These are phyloP conservation scores for Triglochin maritima DNA, from an alignment of 106 monocot species.

Conservation along the genomic window DNA sequence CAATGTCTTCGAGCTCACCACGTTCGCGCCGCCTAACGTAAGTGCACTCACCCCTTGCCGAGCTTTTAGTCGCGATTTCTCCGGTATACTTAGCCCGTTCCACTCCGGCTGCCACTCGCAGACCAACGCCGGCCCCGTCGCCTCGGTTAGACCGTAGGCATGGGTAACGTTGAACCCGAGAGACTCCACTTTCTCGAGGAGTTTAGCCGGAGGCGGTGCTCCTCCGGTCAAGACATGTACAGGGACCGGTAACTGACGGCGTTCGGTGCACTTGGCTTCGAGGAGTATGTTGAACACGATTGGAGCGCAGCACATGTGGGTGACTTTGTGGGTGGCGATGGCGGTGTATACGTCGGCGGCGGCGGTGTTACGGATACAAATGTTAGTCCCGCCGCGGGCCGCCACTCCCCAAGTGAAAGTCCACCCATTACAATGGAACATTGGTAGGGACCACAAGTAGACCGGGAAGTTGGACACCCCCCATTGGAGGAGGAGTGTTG, in stretches of 20 bases:
- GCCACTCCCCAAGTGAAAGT: constrained; percentile 92
- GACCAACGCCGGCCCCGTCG: constrained; percentile 61
- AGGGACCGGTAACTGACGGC: constrained; percentile 5
- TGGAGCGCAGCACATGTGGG: constrained; percentile 89
- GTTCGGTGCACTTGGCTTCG: constrained; percentile 9
- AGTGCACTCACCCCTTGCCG: constrained; percentile 66
- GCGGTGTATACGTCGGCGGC: constrained; percentile 51
- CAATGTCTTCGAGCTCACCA: constrained; percentile 35
- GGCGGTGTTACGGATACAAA: constrained; percentile 47
- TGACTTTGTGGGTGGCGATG: constrained; percentile 49
- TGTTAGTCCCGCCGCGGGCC: constrained; percentile 66
- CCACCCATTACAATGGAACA: constrained; percentile 99
- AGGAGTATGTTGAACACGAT: constrained; percentile 53
- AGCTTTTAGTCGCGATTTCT: constrained; percentile 34
- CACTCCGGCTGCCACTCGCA: constrained; percentile 74
- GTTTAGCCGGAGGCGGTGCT: constrained; percentile 59
- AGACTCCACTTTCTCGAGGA: constrained; percentile 39
- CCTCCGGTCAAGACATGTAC: constrained; percentile 72
- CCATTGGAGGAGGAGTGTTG: constrained; percentile 69
- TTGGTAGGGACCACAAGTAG: constrained; percentile 81
- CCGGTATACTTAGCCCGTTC: constrained; percentile 21
- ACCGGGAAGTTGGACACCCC: constrained; percentile 56
- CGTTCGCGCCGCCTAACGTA: constrained; percentile 44
- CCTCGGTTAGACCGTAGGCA: constrained; percentile 84
- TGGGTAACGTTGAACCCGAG: constrained; percentile 70